Percentiles rank a stretch among this genome's conserved stretches.
These are phyloP conservation scores for Nymphaea thermarum DNA, from an alignment of 164 flowering plant species.

Conservation along the genomic window DNA sequence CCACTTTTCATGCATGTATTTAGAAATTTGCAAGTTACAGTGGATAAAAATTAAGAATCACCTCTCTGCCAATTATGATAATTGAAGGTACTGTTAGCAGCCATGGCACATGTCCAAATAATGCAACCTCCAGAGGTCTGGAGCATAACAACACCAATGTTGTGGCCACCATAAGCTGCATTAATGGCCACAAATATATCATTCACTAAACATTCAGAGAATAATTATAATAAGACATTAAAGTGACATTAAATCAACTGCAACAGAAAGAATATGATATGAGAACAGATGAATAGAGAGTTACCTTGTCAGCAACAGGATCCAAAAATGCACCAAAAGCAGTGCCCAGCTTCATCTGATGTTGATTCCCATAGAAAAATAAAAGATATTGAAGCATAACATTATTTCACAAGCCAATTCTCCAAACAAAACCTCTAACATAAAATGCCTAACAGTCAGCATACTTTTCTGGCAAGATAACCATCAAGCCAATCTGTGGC, in stretches of 20 bases:
- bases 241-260: no score
- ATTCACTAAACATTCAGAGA: neutral
- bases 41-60: constrained; percentile 13
- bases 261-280: no score
- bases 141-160: constrained; percentile 82
- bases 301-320: constrained; percentile 99
- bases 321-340: constrained; percentile 97
- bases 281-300: no score
- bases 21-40: no score
- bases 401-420: neutral
- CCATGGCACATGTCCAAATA: constrained; percentile 68
- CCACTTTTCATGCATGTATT: no score
- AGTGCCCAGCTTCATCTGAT: constrained; percentile 75
- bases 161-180: constrained; percentile 99
- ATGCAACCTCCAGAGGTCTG: constrained; percentile 39
- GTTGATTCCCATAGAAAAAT: neutral
- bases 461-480: constrained; percentile 84
- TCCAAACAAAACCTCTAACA: neutral
- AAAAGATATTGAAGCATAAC: neutral
- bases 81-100: constrained; percentile 73
- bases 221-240: no score
- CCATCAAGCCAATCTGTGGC: constrained; percentile 99
- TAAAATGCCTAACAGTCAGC: neutral
- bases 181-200: neutral
- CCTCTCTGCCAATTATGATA: constrained; percentile 97